Base-by-base conservation (phyloP, 345 rosid species). In the Odontarrhena argentea region DNA sequence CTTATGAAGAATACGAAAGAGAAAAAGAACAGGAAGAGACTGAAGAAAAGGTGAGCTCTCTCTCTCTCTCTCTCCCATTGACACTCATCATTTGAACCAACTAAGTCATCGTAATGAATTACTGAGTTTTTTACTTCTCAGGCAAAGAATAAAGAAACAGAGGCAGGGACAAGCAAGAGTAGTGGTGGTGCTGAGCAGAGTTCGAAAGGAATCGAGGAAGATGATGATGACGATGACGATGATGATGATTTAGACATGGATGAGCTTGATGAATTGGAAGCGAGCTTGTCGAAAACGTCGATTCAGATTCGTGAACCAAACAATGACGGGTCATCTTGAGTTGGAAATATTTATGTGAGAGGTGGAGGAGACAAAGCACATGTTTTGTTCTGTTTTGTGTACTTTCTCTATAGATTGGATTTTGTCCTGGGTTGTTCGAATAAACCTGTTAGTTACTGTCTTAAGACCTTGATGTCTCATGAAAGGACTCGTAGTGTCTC, bases 251-350 rank as follows among this genome's bases (percentile, higher is more conserved):
- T 83, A 58, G 90, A 88, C 82, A 73, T 86, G 78, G 96, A 88
- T 68, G 92, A 88, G 79, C 76, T 88, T 49, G 82, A 88, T 63
- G 96, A 88, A 73, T 81, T 88, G 12, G 96, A 88, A 80, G 92
- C 84, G 50, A 88, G 92, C 82, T 77, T 88, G 75, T 81, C 96
- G 13, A 88, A 79, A 74, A 78, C 92, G 2, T 80, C 92, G 0
- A 74, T 88, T 44, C 81, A 83, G 63, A 86, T 86, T 64, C 73
- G 74, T n/a, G 81, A 85, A 45, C 82, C 84, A 47, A 67, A 52
- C 73, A 47, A 62, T 49, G 69, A 62, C 68, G 60, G 65, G 6
- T 68, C 78, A 55, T 68, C 74, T 55, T 63, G 40, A 68, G 55
- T 54, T 62, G 74, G 24, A 56, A 58, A 57, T 32, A 53, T 22